Base-by-base conservation (phyloP, 371 early-diverging fungal species). In the Mucor piriformis region DNA sequence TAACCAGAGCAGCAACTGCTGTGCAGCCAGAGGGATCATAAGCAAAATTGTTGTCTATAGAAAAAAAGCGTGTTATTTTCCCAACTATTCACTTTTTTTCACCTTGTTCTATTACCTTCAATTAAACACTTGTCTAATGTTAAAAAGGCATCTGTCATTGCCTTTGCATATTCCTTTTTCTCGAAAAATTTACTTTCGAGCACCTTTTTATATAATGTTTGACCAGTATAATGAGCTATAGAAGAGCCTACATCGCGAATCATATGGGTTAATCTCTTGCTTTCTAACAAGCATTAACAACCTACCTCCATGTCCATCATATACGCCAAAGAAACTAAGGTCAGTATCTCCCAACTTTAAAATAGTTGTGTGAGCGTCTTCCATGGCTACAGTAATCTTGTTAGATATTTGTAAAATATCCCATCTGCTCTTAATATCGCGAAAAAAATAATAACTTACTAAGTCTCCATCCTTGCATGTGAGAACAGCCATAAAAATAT, bases 381-480 rank as follows among this genome's bases (percentile, higher is more conserved):
- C 96, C 96, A 96, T 96, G 53, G 88, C 93, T 93, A n/a, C n/a
- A n/a, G n/a, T n/a, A n/a, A n/a, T n/a, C n/a, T n/a, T n/a, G n/a
- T n/a, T n/a, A n/a, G n/a, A n/a, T n/a, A n/a, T n/a, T n/a, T n/a
- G n/a, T n/a, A n/a, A n/a, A n/a, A n/a, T n/a, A n/a, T n/a, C 15
- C 2, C 32, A 3, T 34, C 16, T 6, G 2, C 32, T 50, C 6
- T 37, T n/a, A 11, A 10, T 11, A 12, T 12, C 37, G 15, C n/a
- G 0, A 6, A 37, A 3, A 37, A 15, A 34, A 34, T 34, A 34
- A 38, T 38, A 8, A 57, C 46, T 66, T 91, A 96, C 95, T 92
- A 60, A 96, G 84, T 74, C 98, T 86, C 98, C 98, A 98, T 57
- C 98, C 98, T 82, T 98, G 97, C 98, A 98, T 98, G 37, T 86